A percentile compares a stretch with the other conserved stretches of the same genome.
Evolutionary conservation across 148 eudicot species (phyloP).

Genomic region (Arbutus unedo): DNA sequence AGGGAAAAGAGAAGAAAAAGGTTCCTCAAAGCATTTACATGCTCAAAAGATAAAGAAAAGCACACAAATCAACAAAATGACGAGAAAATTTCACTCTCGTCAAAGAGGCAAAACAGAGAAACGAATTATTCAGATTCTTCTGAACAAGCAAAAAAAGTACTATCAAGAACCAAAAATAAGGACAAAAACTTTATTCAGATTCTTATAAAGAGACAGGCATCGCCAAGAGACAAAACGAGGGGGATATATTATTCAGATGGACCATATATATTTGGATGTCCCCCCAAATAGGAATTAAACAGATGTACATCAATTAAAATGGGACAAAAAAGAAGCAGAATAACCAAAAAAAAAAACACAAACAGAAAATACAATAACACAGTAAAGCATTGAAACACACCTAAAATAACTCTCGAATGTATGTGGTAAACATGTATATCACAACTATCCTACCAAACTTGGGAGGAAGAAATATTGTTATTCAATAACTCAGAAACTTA

Average conservation of each 20-base stretch:
- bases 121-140: not conserved
- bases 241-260: slow-evolving; percentile 30
- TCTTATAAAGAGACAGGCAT: not conserved
- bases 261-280: slow-evolving; percentile 17
- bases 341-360: not conserved
- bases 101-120: not conserved
- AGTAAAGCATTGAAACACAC: not conserved
- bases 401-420: not conserved
- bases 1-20: not conserved
- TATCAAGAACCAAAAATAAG: not conserved
- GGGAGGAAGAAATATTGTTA: not conserved
- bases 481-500: not conserved
- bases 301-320: slow-evolving; percentile 5
- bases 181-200: not conserved
- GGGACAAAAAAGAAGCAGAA: not conserved
- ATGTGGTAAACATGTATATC: not conserved
- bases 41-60: not conserved
- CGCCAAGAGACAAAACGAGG: not conserved
- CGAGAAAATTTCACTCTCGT: too few relatives aligned
- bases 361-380: not conserved
- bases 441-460: not conserved
- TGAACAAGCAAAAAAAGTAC: not conserved
- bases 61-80: too few relatives aligned
- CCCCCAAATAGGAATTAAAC: not conserved
- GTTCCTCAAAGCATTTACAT: not conserved